Evolutionary conservation across 2,329 filamentous ascomycete species (phyloP).

Genomic region (Acephala macrosclerotiorum): DNA sequence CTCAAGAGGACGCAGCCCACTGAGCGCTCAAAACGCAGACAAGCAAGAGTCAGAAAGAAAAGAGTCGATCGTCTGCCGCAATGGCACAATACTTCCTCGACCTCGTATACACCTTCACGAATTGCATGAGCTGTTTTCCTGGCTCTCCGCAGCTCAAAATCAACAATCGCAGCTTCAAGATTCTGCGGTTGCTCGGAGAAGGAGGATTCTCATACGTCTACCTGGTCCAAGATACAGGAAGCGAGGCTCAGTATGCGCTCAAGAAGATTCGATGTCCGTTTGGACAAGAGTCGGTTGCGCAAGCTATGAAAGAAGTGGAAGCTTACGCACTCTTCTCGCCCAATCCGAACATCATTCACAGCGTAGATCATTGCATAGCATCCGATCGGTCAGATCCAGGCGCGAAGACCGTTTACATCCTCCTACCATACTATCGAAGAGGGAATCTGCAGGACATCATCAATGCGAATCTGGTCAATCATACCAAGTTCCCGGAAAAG

Average conservation of each 20-base stretch:
- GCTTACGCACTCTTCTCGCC: constrained; percentile 90
- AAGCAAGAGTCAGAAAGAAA: too few relatives aligned
- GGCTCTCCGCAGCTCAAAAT: constrained; percentile 94
- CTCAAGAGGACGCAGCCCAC: constrained; percentile 10
- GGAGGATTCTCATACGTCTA: constrained; percentile 99
- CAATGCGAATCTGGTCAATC: constrained; percentile 97
- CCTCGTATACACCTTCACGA: constrained; percentile 88
- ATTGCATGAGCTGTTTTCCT: constrained; percentile 96
- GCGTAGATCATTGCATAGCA: constrained; percentile 82
- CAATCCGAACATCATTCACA: constrained; percentile 85
- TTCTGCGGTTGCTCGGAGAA: constrained; percentile 92
- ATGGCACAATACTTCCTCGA: constrained; percentile 91
- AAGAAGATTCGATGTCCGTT: constrained; percentile 99
- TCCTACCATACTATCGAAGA: constrained; percentile 92
- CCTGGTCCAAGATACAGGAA: constrained; percentile 89
- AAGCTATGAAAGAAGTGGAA: constrained; percentile 96
- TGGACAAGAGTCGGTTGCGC: constrained; percentile 92
- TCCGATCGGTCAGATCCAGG: constrained; percentile 73
- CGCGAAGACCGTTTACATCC: constrained; percentile 94
- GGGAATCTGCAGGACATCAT: constrained; percentile 98
- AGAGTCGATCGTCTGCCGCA: constrained; percentile 23
- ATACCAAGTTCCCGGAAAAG: constrained; percentile 87
- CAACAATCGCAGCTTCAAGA: constrained; percentile 95
- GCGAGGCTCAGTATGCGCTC: constrained; percentile 86
- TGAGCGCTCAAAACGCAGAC: constrained; percentile 14